A percentile compares a stretch with the other conserved stretches of the same genome.
These are phyloP conservation scores for Rehmannia glutinosa DNA, from an alignment of 257 asterid genomes.

Conservation along the genomic window DNA sequence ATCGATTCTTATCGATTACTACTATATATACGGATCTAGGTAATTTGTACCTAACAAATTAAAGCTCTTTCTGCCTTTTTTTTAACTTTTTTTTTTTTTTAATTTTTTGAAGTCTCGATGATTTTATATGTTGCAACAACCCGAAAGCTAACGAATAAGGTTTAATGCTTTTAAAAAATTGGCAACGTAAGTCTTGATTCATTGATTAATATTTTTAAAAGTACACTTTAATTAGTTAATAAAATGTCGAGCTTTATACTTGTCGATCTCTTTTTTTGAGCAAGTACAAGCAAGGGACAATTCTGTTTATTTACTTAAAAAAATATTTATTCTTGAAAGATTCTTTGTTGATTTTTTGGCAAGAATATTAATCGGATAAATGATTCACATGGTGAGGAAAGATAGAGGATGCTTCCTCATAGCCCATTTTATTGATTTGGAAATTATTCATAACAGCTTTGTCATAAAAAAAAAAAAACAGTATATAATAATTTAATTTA, in stretches of 20 bases:
- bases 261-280: conserved; percentile 22
- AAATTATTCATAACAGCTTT: too few species aligned
- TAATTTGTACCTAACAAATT: conserved; percentile 20
- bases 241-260: neutral
- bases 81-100: neutral
- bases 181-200: neutral
- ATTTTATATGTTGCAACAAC: too few species aligned
- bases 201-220: too few species aligned
- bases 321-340: conserved; percentile 11
- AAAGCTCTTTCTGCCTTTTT: neutral
- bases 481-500: too few species aligned
- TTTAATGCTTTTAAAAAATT: neutral
- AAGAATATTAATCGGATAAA: neutral
- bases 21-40: conserved; percentile 25
- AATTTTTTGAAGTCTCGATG: too few species aligned
- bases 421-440: conserved; percentile 9
- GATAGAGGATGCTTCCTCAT: conserved; percentile 32
- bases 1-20: neutral
- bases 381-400: conserved; percentile 41
- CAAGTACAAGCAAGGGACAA: conserved; percentile 25
- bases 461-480: too few species aligned
- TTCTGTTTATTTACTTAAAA: conserved; percentile 5
- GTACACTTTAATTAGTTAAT: neutral
- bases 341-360: conserved; percentile 12
- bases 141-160: neutral